A percentile compares a stretch with the other conserved stretches of the same genome.
Conservation (phyloP, 2,329 filamentous ascomycete species). For the Stachybotrys elegans region DNA sequence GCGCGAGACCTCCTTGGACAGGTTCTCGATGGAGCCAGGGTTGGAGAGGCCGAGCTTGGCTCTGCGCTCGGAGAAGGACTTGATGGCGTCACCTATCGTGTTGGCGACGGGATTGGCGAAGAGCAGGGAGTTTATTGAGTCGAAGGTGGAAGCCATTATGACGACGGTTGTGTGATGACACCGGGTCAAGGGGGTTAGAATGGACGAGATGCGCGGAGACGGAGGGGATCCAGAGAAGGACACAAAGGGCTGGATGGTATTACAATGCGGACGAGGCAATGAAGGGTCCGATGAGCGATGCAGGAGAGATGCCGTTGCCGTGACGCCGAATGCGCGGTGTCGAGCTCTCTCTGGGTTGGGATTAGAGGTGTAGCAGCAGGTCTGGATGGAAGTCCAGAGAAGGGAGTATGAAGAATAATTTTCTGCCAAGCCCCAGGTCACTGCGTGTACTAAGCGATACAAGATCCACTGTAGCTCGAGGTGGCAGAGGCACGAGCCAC, state of each 20-base stretch:
- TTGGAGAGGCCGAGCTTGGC: constrained; percentile 84
- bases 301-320: constrained; percentile 14
- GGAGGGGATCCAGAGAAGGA: no score
- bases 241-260: no score
- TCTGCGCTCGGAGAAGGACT: constrained; percentile 78
- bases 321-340: constrained; percentile 27
- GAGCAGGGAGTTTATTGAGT: constrained; percentile 57
- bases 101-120: constrained; percentile 68
- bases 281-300: background rate
- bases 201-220: no score
- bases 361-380: no score
- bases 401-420: constrained; percentile 27
- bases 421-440: constrained; percentile 26
- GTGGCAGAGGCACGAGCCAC: constrained; percentile 24
- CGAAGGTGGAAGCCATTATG: constrained; percentile 48
- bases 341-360: no score
- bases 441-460: background rate
- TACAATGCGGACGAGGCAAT: no score
- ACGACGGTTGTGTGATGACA: constrained; percentile 15
- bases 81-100: constrained; percentile 71
- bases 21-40: constrained; percentile 85
- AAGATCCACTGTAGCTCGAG: constrained; percentile 17
- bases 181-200: no score
- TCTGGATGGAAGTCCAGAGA: constrained; percentile 3
- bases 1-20: constrained; percentile 88